Percentiles rank a stretch among this genome's conserved stretches.
Evolutionary conservation across 768 basidiomycete species (phyloP).

Genomic region (Lyophyllum shimeji): DNA sequence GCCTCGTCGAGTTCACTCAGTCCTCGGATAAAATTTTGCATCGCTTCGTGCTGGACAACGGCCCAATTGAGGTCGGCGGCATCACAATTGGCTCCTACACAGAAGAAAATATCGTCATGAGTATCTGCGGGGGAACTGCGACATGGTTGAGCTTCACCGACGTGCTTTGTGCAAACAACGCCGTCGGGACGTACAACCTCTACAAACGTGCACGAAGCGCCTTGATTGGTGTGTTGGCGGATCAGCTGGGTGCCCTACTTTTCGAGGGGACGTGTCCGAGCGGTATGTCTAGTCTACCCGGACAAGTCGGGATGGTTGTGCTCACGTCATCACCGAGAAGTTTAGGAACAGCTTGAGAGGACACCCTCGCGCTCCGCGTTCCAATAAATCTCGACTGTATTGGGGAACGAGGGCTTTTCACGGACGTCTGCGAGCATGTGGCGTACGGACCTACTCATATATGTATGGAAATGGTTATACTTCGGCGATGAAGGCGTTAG

Average conservation of each 20-base stretch:
- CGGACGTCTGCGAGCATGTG: too few species aligned
- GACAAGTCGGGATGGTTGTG: too few species aligned
- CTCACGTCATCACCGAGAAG: too few species aligned
- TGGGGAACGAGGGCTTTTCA: too few species aligned
- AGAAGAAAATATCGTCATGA: constrained; percentile 4
- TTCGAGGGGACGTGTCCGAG: constrained; percentile 2
- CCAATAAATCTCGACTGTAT: too few species aligned
- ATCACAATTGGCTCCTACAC: not conserved
- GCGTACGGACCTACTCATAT: too few species aligned
- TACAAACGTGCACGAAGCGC: not conserved
- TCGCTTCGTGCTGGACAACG: not conserved
- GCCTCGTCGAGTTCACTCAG: not conserved
- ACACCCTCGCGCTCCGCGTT: too few species aligned
- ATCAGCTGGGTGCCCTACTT: not conserved
- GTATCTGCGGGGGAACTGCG: constrained; percentile 8
- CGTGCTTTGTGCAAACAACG: constrained; percentile 1
- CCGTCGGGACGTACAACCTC: not conserved
- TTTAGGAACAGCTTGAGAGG: too few species aligned
- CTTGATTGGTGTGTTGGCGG: not conserved
- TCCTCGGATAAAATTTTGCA: not conserved
- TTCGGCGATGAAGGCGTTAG: too few species aligned
- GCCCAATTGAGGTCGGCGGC: not conserved
- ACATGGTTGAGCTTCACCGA: constrained; percentile 7
- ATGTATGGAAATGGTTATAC: too few species aligned
- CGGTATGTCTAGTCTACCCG: not conserved